Base-by-base conservation (phyloP, 768 basidiomycete species). In the Collybiopsis luxurians region DNA sequence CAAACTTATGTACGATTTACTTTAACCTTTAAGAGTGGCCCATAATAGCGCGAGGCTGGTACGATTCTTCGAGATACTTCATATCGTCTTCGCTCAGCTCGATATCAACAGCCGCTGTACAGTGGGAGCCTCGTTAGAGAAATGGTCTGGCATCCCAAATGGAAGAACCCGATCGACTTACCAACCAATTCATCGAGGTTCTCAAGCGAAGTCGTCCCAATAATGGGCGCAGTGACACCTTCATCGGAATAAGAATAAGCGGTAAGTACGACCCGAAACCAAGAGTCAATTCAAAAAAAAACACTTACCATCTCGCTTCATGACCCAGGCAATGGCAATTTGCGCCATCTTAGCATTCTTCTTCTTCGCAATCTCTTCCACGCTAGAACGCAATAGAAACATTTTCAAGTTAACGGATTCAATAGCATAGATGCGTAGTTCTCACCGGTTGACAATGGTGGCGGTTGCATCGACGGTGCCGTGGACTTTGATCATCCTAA, bases 321-420 rank as follows among this genome's bases (percentile, higher is more conserved):
- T 64, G 2, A 73, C 67, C 84, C 84, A 86, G 12, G 82, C 80
- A 24, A 83, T 60, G 2, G 81, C 72, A 6, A 84, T 68, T 58
- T 83, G 81, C 0, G 83, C 81, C 86, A 87, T 87, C 31, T 71
- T 76, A 5, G 75, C 67, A 3, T 74, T 74, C 43, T 75, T 76
- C 44, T 77, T 74, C 62, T 80, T 80, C 3, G 84, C 79, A 45
- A 87, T 68, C 53, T 77, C 72, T 60, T 85, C 81, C 38, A 88
- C 78, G 9, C 82, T 80, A 53, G n/a, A n/a, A n/a, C n/a, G n/a
- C n/a, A 9, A 17, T 19, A 2, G 21, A 34, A 23, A n/a, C n/a
- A n/a, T n/a, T 6, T 12, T 23, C 31, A 43, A 19, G 17, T 30
- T n/a, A 24, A 24, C 15, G 27, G 21, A 15, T 21, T n/a, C 19